Conservation (phyloP, 1,284 basidiomycete genomes). For the Inonotus hispidus region DNA sequence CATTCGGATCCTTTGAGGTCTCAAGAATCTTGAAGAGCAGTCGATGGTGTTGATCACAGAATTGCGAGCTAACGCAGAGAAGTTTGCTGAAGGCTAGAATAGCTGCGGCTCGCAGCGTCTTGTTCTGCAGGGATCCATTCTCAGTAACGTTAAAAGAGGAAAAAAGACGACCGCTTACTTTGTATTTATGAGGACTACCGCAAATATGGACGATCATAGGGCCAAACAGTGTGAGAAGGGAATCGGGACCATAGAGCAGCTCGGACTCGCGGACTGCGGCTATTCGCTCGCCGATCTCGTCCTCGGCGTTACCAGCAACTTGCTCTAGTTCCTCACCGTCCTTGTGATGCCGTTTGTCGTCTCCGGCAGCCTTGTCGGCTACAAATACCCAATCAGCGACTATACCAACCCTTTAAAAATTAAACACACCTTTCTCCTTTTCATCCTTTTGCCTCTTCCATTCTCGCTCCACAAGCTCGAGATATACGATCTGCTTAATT, state of each 20-base stretch:
- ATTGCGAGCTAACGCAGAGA: conserved; percentile 91
- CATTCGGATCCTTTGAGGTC: conserved; percentile 82
- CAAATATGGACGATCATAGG: conserved; percentile 89
- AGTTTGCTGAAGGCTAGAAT: conserved; percentile 92
- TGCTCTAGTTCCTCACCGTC: conserved; percentile 91
- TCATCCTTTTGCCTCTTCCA: conserved; percentile 96
- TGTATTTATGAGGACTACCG: conserved; percentile 82
- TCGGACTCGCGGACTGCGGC: conserved; percentile 82
- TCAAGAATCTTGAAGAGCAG: conserved; percentile 93
- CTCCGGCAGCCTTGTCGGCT: conserved; percentile 51
- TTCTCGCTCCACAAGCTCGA: conserved; percentile 96
- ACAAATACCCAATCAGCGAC: conserved; percentile 2
- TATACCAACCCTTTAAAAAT: not conserved
- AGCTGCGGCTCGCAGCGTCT: conserved; percentile 80
- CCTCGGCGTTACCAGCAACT: conserved; percentile 96
- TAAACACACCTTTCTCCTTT: conserved; percentile 60
- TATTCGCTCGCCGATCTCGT: conserved; percentile 94
- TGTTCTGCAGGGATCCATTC: conserved; percentile 55
- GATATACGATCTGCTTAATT: conserved; percentile 95
- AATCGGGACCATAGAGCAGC: conserved; percentile 81
- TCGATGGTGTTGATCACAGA: conserved; percentile 87
- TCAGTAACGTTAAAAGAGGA: not conserved
- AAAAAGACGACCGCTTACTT: conserved; percentile 40
- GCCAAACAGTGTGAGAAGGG: conserved; percentile 81
- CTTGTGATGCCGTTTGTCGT: conserved; percentile 41